These are phyloP conservation scores for Ogataea parapolymorpha DNA, from an alignment of 805 yeast genomes.

Conservation along the genomic window DNA sequence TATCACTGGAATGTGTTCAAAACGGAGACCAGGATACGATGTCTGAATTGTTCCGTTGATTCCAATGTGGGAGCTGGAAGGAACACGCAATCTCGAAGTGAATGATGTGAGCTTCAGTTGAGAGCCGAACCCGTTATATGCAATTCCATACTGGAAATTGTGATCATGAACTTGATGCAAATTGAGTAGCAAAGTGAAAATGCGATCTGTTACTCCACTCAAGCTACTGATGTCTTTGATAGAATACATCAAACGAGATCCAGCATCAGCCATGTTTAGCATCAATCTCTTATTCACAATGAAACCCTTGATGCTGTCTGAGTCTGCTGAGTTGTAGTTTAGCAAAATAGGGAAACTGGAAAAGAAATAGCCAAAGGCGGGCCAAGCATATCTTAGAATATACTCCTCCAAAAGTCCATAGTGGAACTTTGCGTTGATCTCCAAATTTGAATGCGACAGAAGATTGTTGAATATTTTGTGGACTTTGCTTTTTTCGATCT, in stretches of 20 bases:
- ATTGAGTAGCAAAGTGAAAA: slow-evolving; percentile 69
- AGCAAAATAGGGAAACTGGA: slow-evolving; percentile 85
- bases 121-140: slow-evolving; percentile 32
- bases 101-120: slow-evolving; percentile 28
- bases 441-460: slow-evolving; percentile 32
- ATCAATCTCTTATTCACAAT: slow-evolving; percentile 87
- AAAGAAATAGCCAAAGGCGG: slow-evolving; percentile 89
- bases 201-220: slow-evolving; percentile 86
- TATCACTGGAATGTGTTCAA: slow-evolving; percentile 78
- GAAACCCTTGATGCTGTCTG: slow-evolving; percentile 77
- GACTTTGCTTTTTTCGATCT: slow-evolving; percentile 69
- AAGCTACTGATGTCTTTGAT: slow-evolving; percentile 88
- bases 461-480: slow-evolving; percentile 55
- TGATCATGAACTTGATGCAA: slow-evolving; percentile 79
- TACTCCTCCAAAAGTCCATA: slow-evolving; percentile 82
- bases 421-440: slow-evolving; percentile 55
- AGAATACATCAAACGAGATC: slow-evolving; percentile 90
- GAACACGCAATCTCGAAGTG: slow-evolving; percentile 28
- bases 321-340: slow-evolving; percentile 39
- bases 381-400: slow-evolving; percentile 88
- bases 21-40: slow-evolving; percentile 72
- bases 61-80: slow-evolving; percentile 33
- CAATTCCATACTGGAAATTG: slow-evolving; percentile 45
- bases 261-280: slow-evolving; percentile 92
- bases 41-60: slow-evolving; percentile 79